A percentile compares a stretch with the other conserved stretches of the same genome.
Evolutionary conservation across 164 flowering plant genomes (phyloP).

Genomic region (Kingdonia uniflora): DNA sequence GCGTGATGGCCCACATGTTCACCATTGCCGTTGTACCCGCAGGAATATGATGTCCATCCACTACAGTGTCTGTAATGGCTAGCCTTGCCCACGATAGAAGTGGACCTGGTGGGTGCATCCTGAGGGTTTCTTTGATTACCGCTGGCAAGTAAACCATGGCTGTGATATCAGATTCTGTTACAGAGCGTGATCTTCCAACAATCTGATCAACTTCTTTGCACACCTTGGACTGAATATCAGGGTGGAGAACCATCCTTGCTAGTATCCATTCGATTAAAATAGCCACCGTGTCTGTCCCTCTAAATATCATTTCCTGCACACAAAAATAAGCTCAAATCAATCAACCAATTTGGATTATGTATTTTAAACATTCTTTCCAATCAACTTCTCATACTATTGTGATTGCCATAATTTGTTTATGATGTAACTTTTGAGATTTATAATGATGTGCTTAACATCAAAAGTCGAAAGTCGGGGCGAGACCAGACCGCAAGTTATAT

Average conservation of each 20-base stretch:
- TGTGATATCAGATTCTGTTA: slow-evolving; percentile 27
- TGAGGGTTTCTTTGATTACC: slow-evolving; percentile 33
- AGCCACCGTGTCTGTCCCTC: slow-evolving; percentile 32
- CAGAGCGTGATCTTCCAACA: slow-evolving; percentile 22
- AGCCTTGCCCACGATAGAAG: slow-evolving; percentile 52
- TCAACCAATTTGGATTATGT: too few species aligned
- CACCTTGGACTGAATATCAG: slow-evolving; percentile 16
- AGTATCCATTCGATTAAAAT: slow-evolving; percentile 25
- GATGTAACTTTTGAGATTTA: too few species aligned
- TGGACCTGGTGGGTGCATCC: slow-evolving; percentile 57
- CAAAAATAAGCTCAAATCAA: too few species aligned
- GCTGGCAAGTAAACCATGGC: slow-evolving; percentile 30
- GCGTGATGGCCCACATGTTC: slow-evolving; percentile 80
- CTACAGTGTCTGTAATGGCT: slow-evolving; percentile 39
- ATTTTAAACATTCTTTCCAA: too few species aligned
- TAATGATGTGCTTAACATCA: too few species aligned
- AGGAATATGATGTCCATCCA: slow-evolving; percentile 61
- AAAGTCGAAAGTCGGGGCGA: too few species aligned
- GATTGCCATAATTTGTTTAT: too few species aligned
- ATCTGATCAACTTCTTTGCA: slow-evolving; percentile 19
- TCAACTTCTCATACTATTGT: too few species aligned
- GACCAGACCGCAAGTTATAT: too few species aligned
- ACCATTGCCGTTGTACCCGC: slow-evolving; percentile 79
- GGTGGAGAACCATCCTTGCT: slow-evolving; percentile 22
- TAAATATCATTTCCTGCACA: slow-evolving; percentile 23